These are phyloP conservation scores for Corylus heterophylla DNA, from an alignment of 306 rosid species.

Conservation along the genomic window DNA sequence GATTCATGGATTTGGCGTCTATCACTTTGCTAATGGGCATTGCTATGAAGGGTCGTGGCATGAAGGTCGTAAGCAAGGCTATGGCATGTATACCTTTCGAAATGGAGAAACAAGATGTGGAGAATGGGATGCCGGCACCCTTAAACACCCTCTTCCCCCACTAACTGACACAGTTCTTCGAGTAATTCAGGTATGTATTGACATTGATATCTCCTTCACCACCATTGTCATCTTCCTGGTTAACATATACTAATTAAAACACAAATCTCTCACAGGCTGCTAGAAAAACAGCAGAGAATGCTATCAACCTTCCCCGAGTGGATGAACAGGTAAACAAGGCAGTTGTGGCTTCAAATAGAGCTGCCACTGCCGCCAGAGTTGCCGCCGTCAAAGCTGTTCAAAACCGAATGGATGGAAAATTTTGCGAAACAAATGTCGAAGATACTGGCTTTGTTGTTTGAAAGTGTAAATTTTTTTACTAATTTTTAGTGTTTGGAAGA, in stretches of 20 bases:
- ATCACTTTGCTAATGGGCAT: conserved; percentile 92
- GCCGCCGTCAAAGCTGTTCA: conserved; percentile 98
- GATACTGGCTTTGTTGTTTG: conserved; percentile 38
- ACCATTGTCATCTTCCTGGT: not conserved
- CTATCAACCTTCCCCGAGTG: conserved; percentile 60
- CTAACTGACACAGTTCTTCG: conserved; percentile 53
- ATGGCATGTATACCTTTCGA: conserved; percentile 72
- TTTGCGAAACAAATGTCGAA: conserved; percentile 65
- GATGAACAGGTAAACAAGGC: conserved; percentile 83
- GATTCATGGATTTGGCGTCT: conserved; percentile 96
- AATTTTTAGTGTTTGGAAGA: conserved; percentile 51
- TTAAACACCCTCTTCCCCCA: conserved; percentile 67
- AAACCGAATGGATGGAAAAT: conserved; percentile 87
- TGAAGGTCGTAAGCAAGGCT: conserved; percentile 89
- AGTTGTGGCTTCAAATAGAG: conserved; percentile 77
- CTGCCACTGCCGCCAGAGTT: conserved; percentile 96
- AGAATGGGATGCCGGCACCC: conserved; percentile 89
- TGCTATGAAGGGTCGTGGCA: conserved; percentile 98
- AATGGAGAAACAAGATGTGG: conserved; percentile 75
- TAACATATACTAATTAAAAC: too few species aligned
- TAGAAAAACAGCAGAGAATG: conserved; percentile 71
- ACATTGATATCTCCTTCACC: not conserved
- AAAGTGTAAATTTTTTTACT: conserved; percentile 67
- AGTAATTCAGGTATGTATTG: conserved; percentile 75
- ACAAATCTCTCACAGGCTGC: conserved; percentile 59